Conservation (phyloP, 208 protist species). For the Strigomonas galati region DNA sequence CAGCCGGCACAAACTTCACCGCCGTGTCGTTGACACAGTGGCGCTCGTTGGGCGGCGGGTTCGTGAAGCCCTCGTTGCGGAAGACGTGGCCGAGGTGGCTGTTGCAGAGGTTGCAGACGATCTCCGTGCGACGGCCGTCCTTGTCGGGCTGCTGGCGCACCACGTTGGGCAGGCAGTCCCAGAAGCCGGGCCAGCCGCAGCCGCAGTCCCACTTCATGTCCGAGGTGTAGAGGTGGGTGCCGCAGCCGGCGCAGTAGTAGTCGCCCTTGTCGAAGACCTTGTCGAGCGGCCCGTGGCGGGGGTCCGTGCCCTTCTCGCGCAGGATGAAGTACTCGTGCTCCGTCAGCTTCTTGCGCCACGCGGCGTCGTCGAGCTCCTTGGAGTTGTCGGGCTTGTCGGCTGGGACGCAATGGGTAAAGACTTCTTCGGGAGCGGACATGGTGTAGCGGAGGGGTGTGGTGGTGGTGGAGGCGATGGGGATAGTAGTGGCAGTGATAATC, state of each 20-base stretch:
- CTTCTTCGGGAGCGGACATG: background rate
- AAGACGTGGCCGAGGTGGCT: constrained; percentile 93
- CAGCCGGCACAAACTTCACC: constrained; percentile 41
- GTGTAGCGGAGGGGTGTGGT: background rate
- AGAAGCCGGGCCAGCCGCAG: constrained; percentile 90
- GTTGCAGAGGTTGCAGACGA: constrained; percentile 91
- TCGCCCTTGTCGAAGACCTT: constrained; percentile 61
- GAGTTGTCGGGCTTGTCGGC: constrained; percentile 45
- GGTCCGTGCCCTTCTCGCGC: constrained; percentile 78
- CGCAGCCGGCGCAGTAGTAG: constrained; percentile 80
- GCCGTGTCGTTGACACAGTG: constrained; percentile 89
- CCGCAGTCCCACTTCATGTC: constrained; percentile 85
- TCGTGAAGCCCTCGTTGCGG: constrained; percentile 79
- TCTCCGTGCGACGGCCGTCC: constrained; percentile 77
- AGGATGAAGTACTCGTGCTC: constrained; percentile 60
- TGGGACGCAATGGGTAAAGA: constrained; percentile 57
- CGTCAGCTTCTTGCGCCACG: constrained; percentile 54
- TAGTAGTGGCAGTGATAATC: background rate
- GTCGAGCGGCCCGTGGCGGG: constrained; percentile 50
- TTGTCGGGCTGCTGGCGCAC: constrained; percentile 79
- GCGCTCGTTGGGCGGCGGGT: constrained; percentile 88
- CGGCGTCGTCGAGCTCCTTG: constrained; percentile 64
- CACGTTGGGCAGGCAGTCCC: constrained; percentile 67
- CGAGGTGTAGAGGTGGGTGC: constrained; percentile 78
- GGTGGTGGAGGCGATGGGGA: too few species aligned